Evolutionary conservation across 179 eudicot species (phyloP).

Genomic region (Pouteria campechiana): DNA sequence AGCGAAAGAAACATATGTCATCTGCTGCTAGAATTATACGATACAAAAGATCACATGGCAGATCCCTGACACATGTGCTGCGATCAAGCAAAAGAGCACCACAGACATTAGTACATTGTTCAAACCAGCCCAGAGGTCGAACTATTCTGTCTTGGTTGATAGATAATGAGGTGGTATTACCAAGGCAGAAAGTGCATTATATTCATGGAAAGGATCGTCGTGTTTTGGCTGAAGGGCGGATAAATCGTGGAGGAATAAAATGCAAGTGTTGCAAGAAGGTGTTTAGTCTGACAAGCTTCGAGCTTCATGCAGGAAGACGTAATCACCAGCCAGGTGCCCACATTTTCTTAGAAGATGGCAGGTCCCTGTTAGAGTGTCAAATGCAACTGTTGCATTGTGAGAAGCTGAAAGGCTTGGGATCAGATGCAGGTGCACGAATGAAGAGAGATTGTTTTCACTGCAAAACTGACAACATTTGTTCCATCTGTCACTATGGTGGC

Average conservation of each 20-base stretch:
- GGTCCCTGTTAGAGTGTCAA: constrained; percentile 70
- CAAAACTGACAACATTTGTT: constrained; percentile 62
- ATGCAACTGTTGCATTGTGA: constrained; percentile 23
- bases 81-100: constrained; percentile 57
- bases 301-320: constrained; percentile 67
- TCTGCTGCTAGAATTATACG: constrained; percentile 9
- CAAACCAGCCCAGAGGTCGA: constrained; percentile 31
- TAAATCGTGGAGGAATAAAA: constrained; percentile 63
- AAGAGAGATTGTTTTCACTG: constrained; percentile 10
- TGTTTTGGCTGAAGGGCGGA: constrained; percentile 37
- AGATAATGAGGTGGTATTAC: constrained; percentile 55
- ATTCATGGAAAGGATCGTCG: constrained; percentile 8
- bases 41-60: constrained; percentile 6
- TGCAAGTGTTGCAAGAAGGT: constrained; percentile 59
- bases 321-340: constrained; percentile 42
- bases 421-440: constrained; percentile 11
- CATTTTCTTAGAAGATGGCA: constrained; percentile 64
- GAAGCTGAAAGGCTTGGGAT: background rate
- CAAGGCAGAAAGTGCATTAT: constrained; percentile 55
- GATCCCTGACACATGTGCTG: constrained; percentile 14
- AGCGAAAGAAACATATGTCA: constrained; percentile 19
- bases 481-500: constrained; percentile 79
- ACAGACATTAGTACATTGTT: constrained; percentile 18
- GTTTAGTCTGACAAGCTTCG: constrained; percentile 53
- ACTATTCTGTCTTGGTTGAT: constrained; percentile 77